These are phyloP conservation scores for Barnettozyma populi DNA, from an alignment of 805 yeast genomes.

Conservation along the genomic window DNA sequence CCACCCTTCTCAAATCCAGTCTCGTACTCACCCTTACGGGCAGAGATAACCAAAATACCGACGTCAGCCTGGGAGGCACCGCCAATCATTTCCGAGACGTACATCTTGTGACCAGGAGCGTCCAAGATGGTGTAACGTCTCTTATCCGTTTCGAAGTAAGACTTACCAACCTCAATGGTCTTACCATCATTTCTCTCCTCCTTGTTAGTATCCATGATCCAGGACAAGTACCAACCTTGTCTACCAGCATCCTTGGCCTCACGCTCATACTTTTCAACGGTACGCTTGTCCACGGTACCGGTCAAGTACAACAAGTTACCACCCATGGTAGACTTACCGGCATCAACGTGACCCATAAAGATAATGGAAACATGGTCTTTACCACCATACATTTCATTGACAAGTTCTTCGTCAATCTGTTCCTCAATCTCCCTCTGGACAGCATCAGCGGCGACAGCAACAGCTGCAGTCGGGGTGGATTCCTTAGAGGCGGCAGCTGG, in stretches of 20 bases:
- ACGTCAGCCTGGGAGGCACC: conserved; percentile 99
- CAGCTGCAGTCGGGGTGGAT: conserved; percentile 18
- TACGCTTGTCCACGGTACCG: conserved; percentile 97
- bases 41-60: conserved; percentile 94
- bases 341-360: conserved; percentile 99
- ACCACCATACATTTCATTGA: conserved; percentile 92
- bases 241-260: conserved; percentile 99
- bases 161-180: conserved; percentile 98
- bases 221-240: conserved; percentile 98
- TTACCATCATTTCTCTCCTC: conserved; percentile 99
- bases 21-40: conserved; percentile 99
- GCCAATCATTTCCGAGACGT: conserved; percentile 98
- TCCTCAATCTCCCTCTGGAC: conserved; percentile 69
- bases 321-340: conserved; percentile 99
- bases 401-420: conserved; percentile 77
- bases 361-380: conserved; percentile 95
- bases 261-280: conserved; percentile 95
- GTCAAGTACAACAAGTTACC: conserved; percentile 91
- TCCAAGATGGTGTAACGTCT: conserved; percentile 97
- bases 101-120: conserved; percentile 99
- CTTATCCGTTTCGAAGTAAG: conserved; percentile 95
- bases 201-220: conserved; percentile 99
- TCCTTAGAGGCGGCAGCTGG: conserved; percentile 18
- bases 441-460: conserved; percentile 35
- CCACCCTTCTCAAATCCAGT: conserved; percentile 99